Base-by-base conservation (phyloP, 768 basidiomycete species). In the Termitomyces sp. region DNA sequence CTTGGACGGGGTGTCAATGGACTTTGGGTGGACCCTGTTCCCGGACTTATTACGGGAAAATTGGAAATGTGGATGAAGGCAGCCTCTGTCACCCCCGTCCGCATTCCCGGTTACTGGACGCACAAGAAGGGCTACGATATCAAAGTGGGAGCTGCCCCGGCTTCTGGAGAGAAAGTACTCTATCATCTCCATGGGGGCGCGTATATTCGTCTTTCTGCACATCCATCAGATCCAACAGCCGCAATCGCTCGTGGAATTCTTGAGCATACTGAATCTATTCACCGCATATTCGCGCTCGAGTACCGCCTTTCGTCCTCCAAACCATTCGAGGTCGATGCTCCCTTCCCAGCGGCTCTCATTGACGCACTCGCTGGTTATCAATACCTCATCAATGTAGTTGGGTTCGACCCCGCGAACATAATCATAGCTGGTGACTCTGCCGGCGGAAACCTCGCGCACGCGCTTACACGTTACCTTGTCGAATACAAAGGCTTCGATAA, bases 371-470 rank as follows among this genome's bases (percentile, higher is more conserved):
- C 87, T 1, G 90, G 86, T 7, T 94, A 92, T 68, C 71, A 78
- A 47, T 86, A 92, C 68, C 84, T 92, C 22, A 75, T 87, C 37
- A 73, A 80, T 50, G 71, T 65, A 9, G 72, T 86, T 28, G 81
- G 83, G 0, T 85, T 89, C 66, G 60, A 74, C 2, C 81, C 88
- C 0, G 68, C 73, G 18, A 72, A 88, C 62, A 85, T 93, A 64
- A 76, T 89, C 55, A 51, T 92, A 22, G 75, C 75, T 20, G 91
- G 90, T 3, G 90, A 93, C 66, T 92, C 87, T 1, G 88, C 90
- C 0, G 90, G 91, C 3, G 91, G 78, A 5, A 88, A 92, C 68
- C 80, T 92, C 26, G 82, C 83, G 0, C 75, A 83, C 34, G 83
- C 85, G 0, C 75, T 89, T 44, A 78, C 75, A 9, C 83, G 84